These are phyloP conservation scores for Plantago rigida DNA, from an alignment of 305 asterid genomes.

Conservation along the genomic window DNA sequence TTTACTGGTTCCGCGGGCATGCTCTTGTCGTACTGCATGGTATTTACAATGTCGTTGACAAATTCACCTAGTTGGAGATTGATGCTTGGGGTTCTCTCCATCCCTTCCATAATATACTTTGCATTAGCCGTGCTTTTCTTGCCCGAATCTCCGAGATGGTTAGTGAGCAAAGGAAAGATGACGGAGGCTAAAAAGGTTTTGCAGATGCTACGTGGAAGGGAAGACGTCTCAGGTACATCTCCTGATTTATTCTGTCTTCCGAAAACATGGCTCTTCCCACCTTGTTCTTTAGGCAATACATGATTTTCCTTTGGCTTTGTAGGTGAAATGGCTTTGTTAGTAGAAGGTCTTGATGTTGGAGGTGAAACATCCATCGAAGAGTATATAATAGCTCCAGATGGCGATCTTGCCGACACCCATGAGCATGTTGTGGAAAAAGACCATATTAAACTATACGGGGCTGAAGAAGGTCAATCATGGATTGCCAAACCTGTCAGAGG, in stretches of 20 bases:
- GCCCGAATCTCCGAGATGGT: conserved; percentile 67
- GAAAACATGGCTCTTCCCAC: background rate
- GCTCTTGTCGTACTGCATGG: conserved; percentile 48
- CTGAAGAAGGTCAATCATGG: conserved; percentile 90
- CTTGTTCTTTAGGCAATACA: background rate
- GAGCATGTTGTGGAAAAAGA: conserved; percentile 55
- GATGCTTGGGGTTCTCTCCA: conserved; percentile 52
- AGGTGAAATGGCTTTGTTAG: conserved; percentile 91
- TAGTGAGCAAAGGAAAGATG: conserved; percentile 47
- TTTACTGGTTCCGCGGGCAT: conserved; percentile 48
- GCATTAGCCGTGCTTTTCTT: conserved; percentile 32
- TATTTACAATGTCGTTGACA: conserved; percentile 51
- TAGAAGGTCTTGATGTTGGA: conserved; percentile 76
- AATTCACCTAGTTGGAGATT: conserved; percentile 49
- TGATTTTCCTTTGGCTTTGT: conserved; percentile 15
- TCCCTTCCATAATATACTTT: conserved; percentile 47
- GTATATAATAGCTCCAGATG: conserved; percentile 65
- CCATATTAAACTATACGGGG: conserved; percentile 70
- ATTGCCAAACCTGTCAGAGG: conserved; percentile 74
- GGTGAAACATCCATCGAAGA: conserved; percentile 77
- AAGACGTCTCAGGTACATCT: conserved; percentile 42
- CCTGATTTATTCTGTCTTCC: background rate
- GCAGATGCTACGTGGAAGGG: conserved; percentile 48
- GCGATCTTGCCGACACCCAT: conserved; percentile 44
- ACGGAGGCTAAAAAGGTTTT: conserved; percentile 43